These are phyloP conservation scores for Fraxinus velutina DNA, from an alignment of 305 asterid species.

Conservation along the genomic window DNA sequence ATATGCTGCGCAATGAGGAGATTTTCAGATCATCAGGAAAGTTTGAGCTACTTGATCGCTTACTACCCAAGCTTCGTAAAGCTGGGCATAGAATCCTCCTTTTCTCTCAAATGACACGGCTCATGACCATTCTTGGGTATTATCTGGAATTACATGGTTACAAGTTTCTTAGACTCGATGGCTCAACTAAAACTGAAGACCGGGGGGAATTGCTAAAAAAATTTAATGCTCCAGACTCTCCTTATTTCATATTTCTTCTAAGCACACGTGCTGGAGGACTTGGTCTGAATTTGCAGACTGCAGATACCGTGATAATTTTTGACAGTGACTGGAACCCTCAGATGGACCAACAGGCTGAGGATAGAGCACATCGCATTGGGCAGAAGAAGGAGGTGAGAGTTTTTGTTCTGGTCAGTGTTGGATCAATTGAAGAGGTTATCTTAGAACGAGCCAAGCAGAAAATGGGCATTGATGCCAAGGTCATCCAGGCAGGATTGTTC, in stretches of 20 bases:
- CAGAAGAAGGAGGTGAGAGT: slow-evolving; percentile 98
- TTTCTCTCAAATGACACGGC: slow-evolving; percentile 94
- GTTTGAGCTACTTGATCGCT: slow-evolving; percentile 90
- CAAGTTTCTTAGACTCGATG: slow-evolving; percentile 88
- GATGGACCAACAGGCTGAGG: slow-evolving; percentile 99
- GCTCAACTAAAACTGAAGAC: slow-evolving; percentile 84
- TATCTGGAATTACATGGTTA: slow-evolving; percentile 69
- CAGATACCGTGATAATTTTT: slow-evolving; percentile 89
- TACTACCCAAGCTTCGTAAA: slow-evolving; percentile 83
- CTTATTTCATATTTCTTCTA: slow-evolving; percentile 87
- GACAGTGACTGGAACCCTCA: slow-evolving; percentile 99
- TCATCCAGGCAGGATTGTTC: slow-evolving; percentile 96
- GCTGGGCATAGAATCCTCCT: slow-evolving; percentile 92
- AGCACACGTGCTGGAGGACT: slow-evolving; percentile 99
- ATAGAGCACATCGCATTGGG: slow-evolving; percentile 97
- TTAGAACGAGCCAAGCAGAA: slow-evolving; percentile 97
- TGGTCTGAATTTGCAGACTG: slow-evolving; percentile 90
- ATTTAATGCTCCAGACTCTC: slow-evolving; percentile 92
- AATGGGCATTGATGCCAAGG: slow-evolving; percentile 98
- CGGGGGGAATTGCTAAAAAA: slow-evolving; percentile 67
- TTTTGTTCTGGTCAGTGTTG: slow-evolving; percentile 91
- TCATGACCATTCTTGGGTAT: slow-evolving; percentile 90
- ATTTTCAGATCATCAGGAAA: slow-evolving; percentile 86
- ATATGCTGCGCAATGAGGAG: slow-evolving; percentile 62
- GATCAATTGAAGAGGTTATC: slow-evolving; percentile 93